phyloP scores from a whole-genome alignment of 2,329 filamentous ascomycete species.

The Epichloe brachyelytri region DNA sequence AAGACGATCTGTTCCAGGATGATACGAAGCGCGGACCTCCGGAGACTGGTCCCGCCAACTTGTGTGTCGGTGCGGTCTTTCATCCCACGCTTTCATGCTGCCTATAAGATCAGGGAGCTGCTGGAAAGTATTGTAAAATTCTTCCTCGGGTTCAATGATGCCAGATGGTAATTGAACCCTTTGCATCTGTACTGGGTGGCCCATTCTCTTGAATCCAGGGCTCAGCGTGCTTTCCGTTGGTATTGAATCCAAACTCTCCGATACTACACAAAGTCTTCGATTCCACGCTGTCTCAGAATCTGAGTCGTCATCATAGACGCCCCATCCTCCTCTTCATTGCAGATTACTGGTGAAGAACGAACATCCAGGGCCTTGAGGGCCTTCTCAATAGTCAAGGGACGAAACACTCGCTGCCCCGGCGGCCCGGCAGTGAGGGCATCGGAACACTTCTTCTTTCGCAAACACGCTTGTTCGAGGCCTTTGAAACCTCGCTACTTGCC shows the following conservation, averaged over 20 bases:
- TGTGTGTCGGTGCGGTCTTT: background rate
- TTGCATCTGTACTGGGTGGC: background rate
- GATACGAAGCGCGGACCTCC: conserved; percentile 3
- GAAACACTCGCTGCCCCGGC: conserved; percentile 38
- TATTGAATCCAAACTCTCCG: background rate
- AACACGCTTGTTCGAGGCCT: conserved; percentile 13
- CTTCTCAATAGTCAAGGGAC: conserved; percentile 29
- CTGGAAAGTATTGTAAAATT: background rate
- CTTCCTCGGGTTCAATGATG: background rate
- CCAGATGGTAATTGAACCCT: background rate
- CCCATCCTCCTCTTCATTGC: conserved; percentile 13
- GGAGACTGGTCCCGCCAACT: conserved; percentile 2
- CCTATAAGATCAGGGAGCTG: background rate
- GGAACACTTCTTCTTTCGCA: conserved; percentile 27
- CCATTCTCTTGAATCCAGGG: background rate
- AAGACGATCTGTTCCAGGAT: conserved; percentile 10
- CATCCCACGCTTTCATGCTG: background rate
- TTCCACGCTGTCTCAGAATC: conserved; percentile 12
- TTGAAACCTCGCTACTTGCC: background rate
- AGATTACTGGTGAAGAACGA: conserved; percentile 2
- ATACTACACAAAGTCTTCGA: conserved; percentile 7
- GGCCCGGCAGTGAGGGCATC: conserved; percentile 42
- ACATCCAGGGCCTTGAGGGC: conserved; percentile 19
- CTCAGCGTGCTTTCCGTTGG: background rate
- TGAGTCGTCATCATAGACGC: conserved; percentile 11